Evolutionary conservation across 2,329 filamentous ascomycete species (phyloP).

Genomic region (Trichoderma koningiopsis): DNA sequence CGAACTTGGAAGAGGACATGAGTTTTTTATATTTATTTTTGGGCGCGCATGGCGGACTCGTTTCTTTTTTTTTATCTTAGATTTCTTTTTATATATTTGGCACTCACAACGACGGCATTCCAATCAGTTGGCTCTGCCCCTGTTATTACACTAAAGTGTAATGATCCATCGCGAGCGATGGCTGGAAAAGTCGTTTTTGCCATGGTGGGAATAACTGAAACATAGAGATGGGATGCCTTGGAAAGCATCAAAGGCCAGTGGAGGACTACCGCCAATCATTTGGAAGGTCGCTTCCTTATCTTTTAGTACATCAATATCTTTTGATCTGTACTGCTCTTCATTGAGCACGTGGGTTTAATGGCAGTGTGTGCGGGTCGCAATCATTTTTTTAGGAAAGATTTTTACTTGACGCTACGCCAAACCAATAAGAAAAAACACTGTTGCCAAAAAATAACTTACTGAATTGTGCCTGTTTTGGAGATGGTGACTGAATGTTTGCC

Average conservation of each 20-base stretch:
- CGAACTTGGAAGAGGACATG: slow-evolving; percentile 27
- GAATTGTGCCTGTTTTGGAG: slow-evolving; percentile 9
- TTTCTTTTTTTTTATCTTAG: slow-evolving; percentile 26
- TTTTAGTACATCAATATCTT: slow-evolving; percentile 15
- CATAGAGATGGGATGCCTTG: slow-evolving; percentile 16
- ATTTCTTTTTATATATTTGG: slow-evolving; percentile 29
- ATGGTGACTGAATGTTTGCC: slow-evolving; percentile 15
- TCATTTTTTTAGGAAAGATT: slow-evolving; percentile 20
- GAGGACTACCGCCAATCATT: slow-evolving; percentile 16
- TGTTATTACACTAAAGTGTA: slow-evolving; percentile 56
- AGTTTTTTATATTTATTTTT: slow-evolving; percentile 14
- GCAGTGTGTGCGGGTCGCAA: slow-evolving; percentile 39
- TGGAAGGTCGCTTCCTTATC: slow-evolving; percentile 21
- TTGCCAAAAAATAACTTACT: slow-evolving; percentile 20
- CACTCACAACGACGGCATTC: slow-evolving; percentile 33
- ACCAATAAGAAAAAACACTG: slow-evolving; percentile 26
- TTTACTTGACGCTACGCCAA: slow-evolving; percentile 23
- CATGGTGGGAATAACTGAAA: slow-evolving; percentile 28
- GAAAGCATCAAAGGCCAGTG: slow-evolving; percentile 2
- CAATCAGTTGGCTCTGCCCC: slow-evolving; percentile 37
- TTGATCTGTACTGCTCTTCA: slow-evolving; percentile 30
- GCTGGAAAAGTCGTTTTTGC: slow-evolving; percentile 41
- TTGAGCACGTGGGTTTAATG: slow-evolving; percentile 33
- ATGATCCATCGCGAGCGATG: slow-evolving; percentile 44
- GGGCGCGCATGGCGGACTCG: slow-evolving; percentile 36